Base-by-base conservation (phyloP, 495 filamentous ascomycete genomes). In the Penicillium coffeae region DNA sequence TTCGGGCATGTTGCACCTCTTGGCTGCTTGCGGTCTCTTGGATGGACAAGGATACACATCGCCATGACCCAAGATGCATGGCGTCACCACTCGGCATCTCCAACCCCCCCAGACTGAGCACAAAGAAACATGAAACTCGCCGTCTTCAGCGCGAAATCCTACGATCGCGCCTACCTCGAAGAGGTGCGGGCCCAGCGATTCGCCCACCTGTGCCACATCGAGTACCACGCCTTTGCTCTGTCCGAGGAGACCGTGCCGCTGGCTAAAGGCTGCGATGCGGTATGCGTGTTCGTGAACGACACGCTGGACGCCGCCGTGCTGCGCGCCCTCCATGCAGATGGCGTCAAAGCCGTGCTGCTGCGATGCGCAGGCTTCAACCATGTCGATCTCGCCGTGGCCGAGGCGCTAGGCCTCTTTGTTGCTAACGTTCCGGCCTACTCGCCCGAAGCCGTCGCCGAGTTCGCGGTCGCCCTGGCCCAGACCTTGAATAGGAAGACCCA, bases 231-330 rank as follows among this genome's bases (percentile, higher is more conserved):
- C 43, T 82, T 83, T 55, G 50, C 80, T 8, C 71, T 85, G 1
- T 69, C 66, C n/a, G 37, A 62, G 38, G 71, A 81, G 19, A 87
- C 84, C 8, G 79, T 72, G 0, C 46, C 76, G 1, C 72, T 86
- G 16, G 81, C 81, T 1, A 50, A 59, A 8, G 76, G 64, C 47
- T 68, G 75, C 50, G 65, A 72, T 30, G 85, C 83, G 45, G 71
- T 88, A 43, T 87, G 84, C 67, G 81, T 81, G 60, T 88, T 87
- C 61, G 85, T 88, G 47, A 87, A 87, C 68, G 84, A 87, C 66
- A 68, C 57, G 4, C 71, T 85, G 32, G 56, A 72, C 48, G 71
- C 55, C 3, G 49, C 57, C 1, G 81, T 86, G 40, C 70, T 86
- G 22, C 52, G 64, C 35, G 65, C 70, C 8, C 70, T 86, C 2